Conservation (phyloP, 2,329 filamentous ascomycete genomes). For the Orbilia oligospora region DNA sequence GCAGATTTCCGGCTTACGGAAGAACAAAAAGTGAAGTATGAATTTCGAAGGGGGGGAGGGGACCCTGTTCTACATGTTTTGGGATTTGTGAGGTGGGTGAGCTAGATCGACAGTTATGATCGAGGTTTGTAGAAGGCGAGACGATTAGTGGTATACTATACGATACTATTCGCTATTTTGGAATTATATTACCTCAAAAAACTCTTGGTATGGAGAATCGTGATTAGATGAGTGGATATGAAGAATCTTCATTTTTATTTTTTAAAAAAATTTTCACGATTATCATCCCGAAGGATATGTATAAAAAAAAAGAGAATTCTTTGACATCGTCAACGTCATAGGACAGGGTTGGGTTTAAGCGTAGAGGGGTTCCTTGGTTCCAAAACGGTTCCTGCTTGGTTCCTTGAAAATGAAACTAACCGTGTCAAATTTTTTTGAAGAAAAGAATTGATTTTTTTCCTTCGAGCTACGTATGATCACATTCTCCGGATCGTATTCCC, state of each 20-base stretch:
- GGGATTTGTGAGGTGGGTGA: no score
- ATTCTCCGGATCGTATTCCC: constrained; percentile 37
- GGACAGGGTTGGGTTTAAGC: constrained; percentile 25
- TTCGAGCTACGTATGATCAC: background rate
- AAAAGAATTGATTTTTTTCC: constrained; percentile 29
- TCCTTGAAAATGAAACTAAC: constrained; percentile 32
- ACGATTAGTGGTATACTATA: background rate
- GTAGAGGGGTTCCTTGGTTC: background rate
- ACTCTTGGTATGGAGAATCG: background rate
- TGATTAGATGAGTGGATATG: constrained; percentile 17
- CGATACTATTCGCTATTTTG: no score
- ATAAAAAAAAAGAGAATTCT: no score
- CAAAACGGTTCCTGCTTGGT: constrained; percentile 30
- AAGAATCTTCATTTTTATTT: constrained; percentile 29
- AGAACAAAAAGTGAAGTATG: background rate
- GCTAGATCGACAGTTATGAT: background rate
- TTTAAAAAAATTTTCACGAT: no score
- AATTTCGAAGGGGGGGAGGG: no score
- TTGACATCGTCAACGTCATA: constrained; percentile 42
- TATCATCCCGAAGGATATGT: no score
- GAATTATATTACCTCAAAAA: background rate
- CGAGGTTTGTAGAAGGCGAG: background rate
- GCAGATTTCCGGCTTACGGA: background rate
- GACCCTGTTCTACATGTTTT: no score
- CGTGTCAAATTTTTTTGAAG: no score